These are phyloP conservation scores for Ophiostoma pallidulum DNA, from an alignment of 2,329 filamentous ascomycete species.

Conservation along the genomic window DNA sequence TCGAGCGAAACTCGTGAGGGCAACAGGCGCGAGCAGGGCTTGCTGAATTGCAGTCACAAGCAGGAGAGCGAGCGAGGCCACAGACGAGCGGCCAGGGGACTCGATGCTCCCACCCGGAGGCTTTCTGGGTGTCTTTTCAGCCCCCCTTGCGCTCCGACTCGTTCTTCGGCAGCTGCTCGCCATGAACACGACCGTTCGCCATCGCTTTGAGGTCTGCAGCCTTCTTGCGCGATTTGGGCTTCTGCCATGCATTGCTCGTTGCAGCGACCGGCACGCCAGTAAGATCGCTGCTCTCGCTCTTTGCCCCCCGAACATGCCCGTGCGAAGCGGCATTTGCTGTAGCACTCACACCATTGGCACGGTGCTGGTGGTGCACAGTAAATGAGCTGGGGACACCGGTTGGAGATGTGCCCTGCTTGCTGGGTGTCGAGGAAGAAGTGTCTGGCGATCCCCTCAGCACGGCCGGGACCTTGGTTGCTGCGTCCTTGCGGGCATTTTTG, in stretches of 20 bases:
- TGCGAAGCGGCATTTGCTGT: conserved; percentile 34
- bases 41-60: too few species aligned
- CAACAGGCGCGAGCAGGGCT: too few species aligned
- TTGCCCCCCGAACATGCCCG: conserved; percentile 40
- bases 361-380: conserved; percentile 24
- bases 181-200: conserved; percentile 31
- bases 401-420: conserved; percentile 22
- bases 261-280: background rate
- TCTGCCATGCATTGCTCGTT: conserved; percentile 43
- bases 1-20: background rate
- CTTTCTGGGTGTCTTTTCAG: conserved; percentile 27
- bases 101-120: background rate
- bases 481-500: conserved; percentile 12
- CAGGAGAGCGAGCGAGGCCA: too few species aligned
- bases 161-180: conserved; percentile 48
- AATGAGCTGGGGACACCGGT: background rate
- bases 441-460: conserved; percentile 12
- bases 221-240: conserved; percentile 47
- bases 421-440: conserved; percentile 10
- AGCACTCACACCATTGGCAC: conserved; percentile 28
- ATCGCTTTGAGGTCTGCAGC: conserved; percentile 38
- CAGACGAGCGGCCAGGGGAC: background rate
- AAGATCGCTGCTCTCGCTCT: conserved; percentile 3
- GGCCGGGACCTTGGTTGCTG: conserved; percentile 2
- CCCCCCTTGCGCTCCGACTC: conserved; percentile 55